phyloP scores from a whole-genome alignment of 305 asterid species.

The Petunia hybrid region DNA sequence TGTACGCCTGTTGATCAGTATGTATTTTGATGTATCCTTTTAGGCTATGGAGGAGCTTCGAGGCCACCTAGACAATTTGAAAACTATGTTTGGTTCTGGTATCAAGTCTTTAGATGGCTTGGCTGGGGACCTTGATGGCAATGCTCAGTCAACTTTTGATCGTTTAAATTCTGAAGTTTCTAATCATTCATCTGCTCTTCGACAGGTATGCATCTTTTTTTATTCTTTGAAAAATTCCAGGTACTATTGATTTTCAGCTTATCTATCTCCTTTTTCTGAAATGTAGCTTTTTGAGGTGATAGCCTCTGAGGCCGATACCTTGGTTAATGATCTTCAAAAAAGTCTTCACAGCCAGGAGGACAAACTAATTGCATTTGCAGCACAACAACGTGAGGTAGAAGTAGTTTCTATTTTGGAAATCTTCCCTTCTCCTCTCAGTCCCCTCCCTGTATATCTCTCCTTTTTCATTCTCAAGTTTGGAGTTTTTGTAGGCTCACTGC shows the following conservation, averaged over 20 bases:
- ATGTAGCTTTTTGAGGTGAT: conserved; percentile 83
- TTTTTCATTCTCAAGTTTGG: conserved; percentile 10
- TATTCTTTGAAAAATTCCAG: conserved; percentile 29
- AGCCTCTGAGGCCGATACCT: conserved; percentile 82
- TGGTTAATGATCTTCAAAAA: conserved; percentile 88
- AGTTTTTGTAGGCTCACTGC: conserved; percentile 77
- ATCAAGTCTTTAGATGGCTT: conserved; percentile 78
- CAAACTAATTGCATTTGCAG: conserved; percentile 72
- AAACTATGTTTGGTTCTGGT: conserved; percentile 81
- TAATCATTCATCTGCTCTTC: conserved; percentile 77
- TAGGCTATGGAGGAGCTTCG: conserved; percentile 96
- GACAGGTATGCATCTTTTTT: conserved; percentile 67
- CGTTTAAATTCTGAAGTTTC: conserved; percentile 84
- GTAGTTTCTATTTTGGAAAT: conserved; percentile 37
- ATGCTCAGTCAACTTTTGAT: conserved; percentile 75
- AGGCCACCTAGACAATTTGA: conserved; percentile 66
- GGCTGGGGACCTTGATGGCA: conserved; percentile 81
- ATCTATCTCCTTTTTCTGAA: conserved; percentile 36
- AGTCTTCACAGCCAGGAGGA: conserved; percentile 82
- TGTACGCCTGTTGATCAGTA: conserved; percentile 23
- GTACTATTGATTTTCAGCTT: conserved; percentile 23
- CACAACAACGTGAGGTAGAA: conserved; percentile 82
- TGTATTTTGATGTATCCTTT: conserved; percentile 37
- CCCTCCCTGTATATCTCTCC: background rate
- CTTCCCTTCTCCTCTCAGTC: conserved; percentile 12